phyloP scores from a whole-genome alignment of 73 alveolate species.

The Tetrahymena thermophila region DNA sequence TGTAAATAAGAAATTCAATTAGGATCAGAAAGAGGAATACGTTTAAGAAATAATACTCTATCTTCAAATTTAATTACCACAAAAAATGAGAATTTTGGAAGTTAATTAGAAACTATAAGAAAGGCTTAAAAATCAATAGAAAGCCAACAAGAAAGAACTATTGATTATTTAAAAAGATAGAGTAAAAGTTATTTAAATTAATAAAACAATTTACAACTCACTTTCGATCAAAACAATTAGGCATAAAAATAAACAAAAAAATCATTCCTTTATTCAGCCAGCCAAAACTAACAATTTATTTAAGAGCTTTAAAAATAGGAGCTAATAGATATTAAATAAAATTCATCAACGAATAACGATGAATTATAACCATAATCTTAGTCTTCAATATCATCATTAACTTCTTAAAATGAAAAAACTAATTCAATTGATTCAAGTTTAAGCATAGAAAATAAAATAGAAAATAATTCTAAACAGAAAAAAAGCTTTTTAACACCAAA shows the following conservation, averaged over 20 bases:
- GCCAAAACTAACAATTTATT: not conserved
- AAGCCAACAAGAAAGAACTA: not conserved
- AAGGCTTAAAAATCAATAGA: not conserved
- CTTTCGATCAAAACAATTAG: not conserved
- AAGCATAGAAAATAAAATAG: not conserved
- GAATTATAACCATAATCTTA: not conserved
- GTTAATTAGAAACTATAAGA: not conserved
- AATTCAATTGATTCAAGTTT: not conserved
- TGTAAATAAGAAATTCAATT: not conserved
- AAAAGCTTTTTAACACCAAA: not conserved
- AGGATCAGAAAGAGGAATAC: not conserved
- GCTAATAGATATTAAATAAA: not conserved
- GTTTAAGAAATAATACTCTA: not conserved
- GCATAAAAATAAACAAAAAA: too few relatives aligned
- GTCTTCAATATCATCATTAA: not conserved
- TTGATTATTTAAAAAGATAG: not conserved
- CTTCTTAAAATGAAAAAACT: not conserved
- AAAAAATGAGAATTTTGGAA: not conserved
- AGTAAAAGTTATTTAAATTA: not conserved
- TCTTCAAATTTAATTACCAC: not conserved
- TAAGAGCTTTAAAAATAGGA: not conserved
- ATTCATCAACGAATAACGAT: too few relatives aligned
- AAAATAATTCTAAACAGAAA: too few relatives aligned
- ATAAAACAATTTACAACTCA: too few relatives aligned
- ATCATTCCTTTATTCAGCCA: not conserved